Conservation (phyloP, 225 moss, liverwort and hornwort species). For the Bryoerythrophyllum caledonicum region DNA sequence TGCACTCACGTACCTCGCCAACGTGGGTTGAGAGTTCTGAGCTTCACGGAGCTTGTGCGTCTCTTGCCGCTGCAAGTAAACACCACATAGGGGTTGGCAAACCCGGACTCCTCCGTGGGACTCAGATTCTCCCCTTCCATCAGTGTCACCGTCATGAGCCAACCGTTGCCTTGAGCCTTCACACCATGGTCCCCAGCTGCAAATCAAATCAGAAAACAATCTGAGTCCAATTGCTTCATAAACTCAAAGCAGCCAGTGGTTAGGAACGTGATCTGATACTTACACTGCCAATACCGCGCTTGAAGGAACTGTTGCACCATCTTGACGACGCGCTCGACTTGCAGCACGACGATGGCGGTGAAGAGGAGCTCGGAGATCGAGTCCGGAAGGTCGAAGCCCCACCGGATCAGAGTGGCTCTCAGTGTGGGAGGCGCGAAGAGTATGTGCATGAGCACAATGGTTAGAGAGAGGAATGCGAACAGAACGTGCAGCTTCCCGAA, state of each 20-base stretch:
- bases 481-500: slow-evolving; percentile 92
- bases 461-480: slow-evolving; percentile 56
- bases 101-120: slow-evolving; percentile 66
- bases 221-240: slow-evolving; percentile 10
- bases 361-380: slow-evolving; percentile 70
- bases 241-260: no score
- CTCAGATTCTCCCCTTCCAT: slow-evolving; percentile 75
- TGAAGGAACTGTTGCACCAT: slow-evolving; percentile 83
- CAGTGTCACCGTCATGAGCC: slow-evolving; percentile 85
- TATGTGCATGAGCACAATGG: slow-evolving; percentile 73
- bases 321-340: slow-evolving; percentile 82
- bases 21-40: slow-evolving; percentile 64
- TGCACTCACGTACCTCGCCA: slow-evolving; percentile 65
- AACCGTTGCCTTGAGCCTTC: slow-evolving; percentile 83
- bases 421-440: slow-evolving; percentile 52
- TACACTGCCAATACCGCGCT: slow-evolving; percentile 74
- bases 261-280: background rate
- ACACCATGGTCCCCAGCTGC: slow-evolving; percentile 93
- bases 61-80: slow-evolving; percentile 94
- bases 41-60: slow-evolving; percentile 92
- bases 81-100: slow-evolving; percentile 79
- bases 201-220: slow-evolving; percentile 16
- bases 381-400: slow-evolving; percentile 83
- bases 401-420: slow-evolving; percentile 52
- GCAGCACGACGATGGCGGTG: slow-evolving; percentile 62